phyloP scores from a whole-genome alignment of 257 asterid genomes.

The Salvia splendens region DNA sequence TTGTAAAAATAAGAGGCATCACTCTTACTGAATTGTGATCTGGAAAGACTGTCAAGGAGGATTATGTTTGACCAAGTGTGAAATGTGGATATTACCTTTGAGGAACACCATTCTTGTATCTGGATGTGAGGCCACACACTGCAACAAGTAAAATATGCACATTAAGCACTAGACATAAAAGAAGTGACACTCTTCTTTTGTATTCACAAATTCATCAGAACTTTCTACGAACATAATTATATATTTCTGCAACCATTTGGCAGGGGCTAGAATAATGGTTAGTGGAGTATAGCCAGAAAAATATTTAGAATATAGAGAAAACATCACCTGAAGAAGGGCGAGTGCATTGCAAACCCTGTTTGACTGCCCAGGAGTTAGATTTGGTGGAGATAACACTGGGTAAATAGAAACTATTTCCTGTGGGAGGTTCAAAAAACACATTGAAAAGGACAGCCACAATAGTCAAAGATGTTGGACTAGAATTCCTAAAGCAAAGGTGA shows the following conservation, averaged over 20 bases:
- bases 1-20: neutral
- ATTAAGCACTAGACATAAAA: slow-evolving; percentile 29
- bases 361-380: slow-evolving; percentile 70
- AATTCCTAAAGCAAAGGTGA: slow-evolving; percentile 2
- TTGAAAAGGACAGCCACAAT: neutral
- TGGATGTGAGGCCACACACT: slow-evolving; percentile 97
- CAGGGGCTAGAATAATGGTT: neutral
- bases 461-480: slow-evolving; percentile 4
- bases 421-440: slow-evolving; percentile 24
- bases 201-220: neutral
- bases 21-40: neutral
- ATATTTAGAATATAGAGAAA: neutral
- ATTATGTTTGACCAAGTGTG: slow-evolving; percentile 10
- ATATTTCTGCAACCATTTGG: slow-evolving; percentile 19
- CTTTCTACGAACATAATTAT: neutral
- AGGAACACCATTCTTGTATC: slow-evolving; percentile 86
- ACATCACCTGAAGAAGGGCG: slow-evolving; percentile 81
- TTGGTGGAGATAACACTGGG: slow-evolving; percentile 84
- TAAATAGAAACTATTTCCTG: slow-evolving; percentile 91
- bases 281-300: neutral
- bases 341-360: slow-evolving; percentile 88
- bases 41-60: too few species aligned
- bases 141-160: slow-evolving; percentile 38
- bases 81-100: slow-evolving; percentile 54
- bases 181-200: neutral